phyloP scores from a whole-genome alignment of 2,329 filamentous ascomycete species.

The Fusarium sublunatum region DNA sequence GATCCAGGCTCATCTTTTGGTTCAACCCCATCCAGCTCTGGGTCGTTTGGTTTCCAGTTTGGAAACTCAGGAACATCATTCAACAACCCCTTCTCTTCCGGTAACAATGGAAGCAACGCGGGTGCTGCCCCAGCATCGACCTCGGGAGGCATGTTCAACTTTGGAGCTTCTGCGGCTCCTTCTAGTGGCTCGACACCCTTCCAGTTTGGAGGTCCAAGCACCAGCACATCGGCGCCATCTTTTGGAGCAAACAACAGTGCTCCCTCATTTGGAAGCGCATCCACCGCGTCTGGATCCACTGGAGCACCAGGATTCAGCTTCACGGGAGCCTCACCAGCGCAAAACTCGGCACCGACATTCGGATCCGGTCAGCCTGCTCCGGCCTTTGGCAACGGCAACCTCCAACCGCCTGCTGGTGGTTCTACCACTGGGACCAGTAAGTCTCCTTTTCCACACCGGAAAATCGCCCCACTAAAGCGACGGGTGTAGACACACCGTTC shows the following conservation, averaged over 20 bases:
- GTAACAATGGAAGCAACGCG: slow-evolving; percentile 41
- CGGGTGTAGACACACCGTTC: slow-evolving; percentile 64
- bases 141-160: slow-evolving; percentile 52
- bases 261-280: slow-evolving; percentile 49
- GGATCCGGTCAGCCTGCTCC: slow-evolving; percentile 51
- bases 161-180: slow-evolving; percentile 49
- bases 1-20: slow-evolving; percentile 54
- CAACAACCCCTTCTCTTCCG: slow-evolving; percentile 56
- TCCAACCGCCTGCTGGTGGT: slow-evolving; percentile 57
- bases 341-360: slow-evolving; percentile 48
- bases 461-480: slow-evolving; percentile 60
- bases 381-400: slow-evolving; percentile 53
- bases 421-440: slow-evolving; percentile 61
- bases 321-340: slow-evolving; percentile 49
- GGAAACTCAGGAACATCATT: slow-evolving; percentile 47
- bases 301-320: slow-evolving; percentile 55
- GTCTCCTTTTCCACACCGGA: slow-evolving; percentile 56
- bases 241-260: slow-evolving; percentile 47
- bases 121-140: slow-evolving; percentile 39
- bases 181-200: slow-evolving; percentile 49
- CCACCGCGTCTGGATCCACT: slow-evolving; percentile 45
- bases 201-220: slow-evolving; percentile 53
- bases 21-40: slow-evolving; percentile 41
- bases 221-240: slow-evolving; percentile 39
- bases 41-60: slow-evolving; percentile 50